A percentile compares a stretch with the other conserved stretches of the same genome.
phyloP scores from a whole-genome alignment of 169 alveolate species.

The Plasmodium yoelii region DNA sequence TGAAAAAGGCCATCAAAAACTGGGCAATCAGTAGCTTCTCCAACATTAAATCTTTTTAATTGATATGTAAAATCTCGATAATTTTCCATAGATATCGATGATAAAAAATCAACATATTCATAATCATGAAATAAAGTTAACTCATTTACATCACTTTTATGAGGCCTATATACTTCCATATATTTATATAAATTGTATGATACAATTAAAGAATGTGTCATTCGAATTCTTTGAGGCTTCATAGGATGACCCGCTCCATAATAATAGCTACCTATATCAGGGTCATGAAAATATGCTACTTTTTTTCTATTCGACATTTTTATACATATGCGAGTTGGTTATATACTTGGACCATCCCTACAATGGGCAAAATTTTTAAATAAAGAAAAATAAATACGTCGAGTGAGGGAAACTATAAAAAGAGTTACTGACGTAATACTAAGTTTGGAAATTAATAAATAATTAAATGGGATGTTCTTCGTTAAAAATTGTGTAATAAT shows the following conservation, averaged over 20 bases:
- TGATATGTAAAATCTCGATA: slow-evolving; percentile 90
- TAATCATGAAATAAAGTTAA: slow-evolving; percentile 95
- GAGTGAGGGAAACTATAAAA: not conserved
- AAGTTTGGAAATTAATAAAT: too few species aligned
- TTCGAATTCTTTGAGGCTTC: slow-evolving; percentile 99
- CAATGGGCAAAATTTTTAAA: not conserved
- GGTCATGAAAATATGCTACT: slow-evolving; percentile 94
- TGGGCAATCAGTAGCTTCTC: slow-evolving; percentile 98
- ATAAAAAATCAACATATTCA: slow-evolving; percentile 94
- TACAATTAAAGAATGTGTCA: slow-evolving; percentile 98
- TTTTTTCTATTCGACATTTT: slow-evolving; percentile 83
- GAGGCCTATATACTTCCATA: slow-evolving; percentile 97
- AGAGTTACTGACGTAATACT: not conserved
- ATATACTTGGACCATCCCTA: not conserved
- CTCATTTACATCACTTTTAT: slow-evolving; percentile 96
- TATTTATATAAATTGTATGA: slow-evolving; percentile 96
- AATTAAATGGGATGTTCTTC: too few species aligned
- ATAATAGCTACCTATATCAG: slow-evolving; percentile 97
- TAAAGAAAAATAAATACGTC: not conserved
- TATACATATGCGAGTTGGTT: not conserved
- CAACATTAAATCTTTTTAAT: slow-evolving; percentile 93
- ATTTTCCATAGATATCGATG: slow-evolving; percentile 89
- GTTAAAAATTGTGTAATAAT: too few species aligned
- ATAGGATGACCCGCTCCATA: slow-evolving; percentile 99
- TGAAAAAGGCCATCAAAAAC: slow-evolving; percentile 97